phyloP scores from a whole-genome alignment of 208 protist species.

The Leishmania tarentolae region DNA sequence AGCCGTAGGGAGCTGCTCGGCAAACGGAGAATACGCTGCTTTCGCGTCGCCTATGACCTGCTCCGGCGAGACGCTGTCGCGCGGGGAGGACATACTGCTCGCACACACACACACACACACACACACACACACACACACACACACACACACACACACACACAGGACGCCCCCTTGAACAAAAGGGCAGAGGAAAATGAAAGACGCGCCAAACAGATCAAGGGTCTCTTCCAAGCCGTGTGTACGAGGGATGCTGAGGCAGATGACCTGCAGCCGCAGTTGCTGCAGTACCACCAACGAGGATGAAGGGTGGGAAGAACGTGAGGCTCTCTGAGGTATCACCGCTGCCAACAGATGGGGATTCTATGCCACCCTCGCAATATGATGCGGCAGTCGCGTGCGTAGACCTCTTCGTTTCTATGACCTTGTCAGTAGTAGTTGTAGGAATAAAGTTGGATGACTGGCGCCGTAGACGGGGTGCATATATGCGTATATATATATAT shows the following conservation, averaged over 20 bases:
- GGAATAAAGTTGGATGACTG: neutral
- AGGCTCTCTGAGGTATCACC: neutral
- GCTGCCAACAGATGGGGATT: neutral
- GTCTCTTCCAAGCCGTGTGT: neutral
- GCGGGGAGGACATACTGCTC: constrained; percentile 4
- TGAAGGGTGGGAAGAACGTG: neutral
- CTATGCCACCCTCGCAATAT: neutral
- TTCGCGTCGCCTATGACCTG: neutral
- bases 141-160: neutral
- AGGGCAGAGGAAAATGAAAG: neutral
- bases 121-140: neutral
- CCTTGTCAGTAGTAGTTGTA: neutral
- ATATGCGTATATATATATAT: neutral
- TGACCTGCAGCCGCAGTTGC: neutral
- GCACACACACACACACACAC: neutral
- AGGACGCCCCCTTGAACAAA: neutral
- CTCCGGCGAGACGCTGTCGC: neutral
- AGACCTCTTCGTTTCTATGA: neutral
- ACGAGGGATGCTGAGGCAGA: neutral
- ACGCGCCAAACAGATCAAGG: too few relatives aligned
- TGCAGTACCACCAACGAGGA: neutral
- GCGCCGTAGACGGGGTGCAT: neutral
- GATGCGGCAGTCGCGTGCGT: neutral
- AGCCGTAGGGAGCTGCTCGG: constrained; percentile 2
- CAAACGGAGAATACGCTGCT: neutral